A percentile compares a stretch with the other conserved stretches of the same genome.
These are phyloP conservation scores for Zygoascus tannicola DNA, from an alignment of 805 yeast species.

Conservation along the genomic window DNA sequence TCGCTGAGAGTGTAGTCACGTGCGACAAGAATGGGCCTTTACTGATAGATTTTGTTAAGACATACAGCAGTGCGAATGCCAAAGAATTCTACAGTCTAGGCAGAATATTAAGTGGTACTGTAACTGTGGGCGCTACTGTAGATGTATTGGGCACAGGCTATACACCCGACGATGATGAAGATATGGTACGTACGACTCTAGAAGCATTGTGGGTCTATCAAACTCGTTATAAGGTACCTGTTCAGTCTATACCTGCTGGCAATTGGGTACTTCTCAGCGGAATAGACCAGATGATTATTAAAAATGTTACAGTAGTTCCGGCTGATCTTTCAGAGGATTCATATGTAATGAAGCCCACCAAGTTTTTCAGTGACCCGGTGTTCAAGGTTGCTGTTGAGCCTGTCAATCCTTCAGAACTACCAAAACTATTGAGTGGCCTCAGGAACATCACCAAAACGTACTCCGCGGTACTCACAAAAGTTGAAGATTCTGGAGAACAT, in stretches of 20 bases:
- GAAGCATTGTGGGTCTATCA: slow-evolving; percentile 41
- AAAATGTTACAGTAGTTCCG: slow-evolving; percentile 47
- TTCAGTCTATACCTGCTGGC: slow-evolving; percentile 51
- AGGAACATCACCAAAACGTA: slow-evolving; percentile 53
- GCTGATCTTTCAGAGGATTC: slow-evolving; percentile 23
- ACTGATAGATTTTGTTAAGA: slow-evolving; percentile 48
- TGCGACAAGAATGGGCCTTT: slow-evolving; percentile 37
- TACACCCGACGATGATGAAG: slow-evolving; percentile 45
- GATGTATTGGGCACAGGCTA: slow-evolving; percentile 49
- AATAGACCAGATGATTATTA: slow-evolving; percentile 44
- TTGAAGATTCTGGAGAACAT: slow-evolving; percentile 86
- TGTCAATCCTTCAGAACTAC: slow-evolving; percentile 64
- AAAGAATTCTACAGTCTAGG: slow-evolving; percentile 47
- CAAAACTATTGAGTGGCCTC: slow-evolving; percentile 62
- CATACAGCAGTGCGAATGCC: slow-evolving; percentile 48
- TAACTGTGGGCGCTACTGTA: slow-evolving; percentile 40
- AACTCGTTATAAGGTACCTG: slow-evolving; percentile 57
- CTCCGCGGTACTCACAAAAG: slow-evolving; percentile 55
- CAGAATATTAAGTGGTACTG: slow-evolving; percentile 51
- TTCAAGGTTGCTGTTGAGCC: slow-evolving; percentile 83
- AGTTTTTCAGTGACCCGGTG: slow-evolving; percentile 45
- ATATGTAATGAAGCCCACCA: slow-evolving; percentile 34
- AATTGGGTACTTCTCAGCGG: slow-evolving; percentile 62
- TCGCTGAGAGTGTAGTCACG: slow-evolving; percentile 19
- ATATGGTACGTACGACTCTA: slow-evolving; percentile 31